phyloP scores from a whole-genome alignment of 106 monocot genomes.

The Dendrobium catenatum region DNA sequence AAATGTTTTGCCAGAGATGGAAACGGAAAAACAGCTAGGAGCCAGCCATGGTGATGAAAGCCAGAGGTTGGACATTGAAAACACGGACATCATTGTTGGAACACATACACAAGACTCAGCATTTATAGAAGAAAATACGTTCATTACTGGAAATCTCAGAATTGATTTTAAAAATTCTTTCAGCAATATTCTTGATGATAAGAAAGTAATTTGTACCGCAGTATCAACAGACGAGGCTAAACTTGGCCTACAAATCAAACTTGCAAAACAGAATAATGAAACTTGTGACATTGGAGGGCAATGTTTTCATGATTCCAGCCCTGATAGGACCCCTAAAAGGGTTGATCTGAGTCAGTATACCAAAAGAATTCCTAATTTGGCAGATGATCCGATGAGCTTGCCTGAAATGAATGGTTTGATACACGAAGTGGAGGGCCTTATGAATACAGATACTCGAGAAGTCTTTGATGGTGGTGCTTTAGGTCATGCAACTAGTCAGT shows the following conservation, averaged over 20 bases:
- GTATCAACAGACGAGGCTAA: neutral
- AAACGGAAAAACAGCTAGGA: slow-evolving; percentile 1
- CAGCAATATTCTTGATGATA: neutral
- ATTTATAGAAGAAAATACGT: neutral
- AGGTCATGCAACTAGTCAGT: neutral
- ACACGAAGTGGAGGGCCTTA: neutral
- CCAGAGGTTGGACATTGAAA: neutral
- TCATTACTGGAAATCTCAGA: neutral
- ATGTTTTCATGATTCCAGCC: slow-evolving; percentile 9
- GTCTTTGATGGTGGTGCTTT: neutral
- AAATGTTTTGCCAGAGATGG: slow-evolving; percentile 9
- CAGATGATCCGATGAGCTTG: slow-evolving; percentile 12
- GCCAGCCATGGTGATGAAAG: neutral
- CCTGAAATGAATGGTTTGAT: slow-evolving; percentile 10
- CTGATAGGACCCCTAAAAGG: slow-evolving; percentile 4
- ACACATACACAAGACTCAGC: neutral
- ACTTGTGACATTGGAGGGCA: neutral
- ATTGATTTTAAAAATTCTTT: slow-evolving; percentile 3
- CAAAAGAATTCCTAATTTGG: slow-evolving; percentile 1
- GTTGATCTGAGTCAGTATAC: slow-evolving; percentile 9
- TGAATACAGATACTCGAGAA: neutral
- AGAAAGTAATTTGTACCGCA: neutral
- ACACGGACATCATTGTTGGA: neutral
- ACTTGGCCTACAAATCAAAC: slow-evolving; percentile 7
- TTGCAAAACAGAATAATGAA: slow-evolving; percentile 2